A percentile compares a stretch with the other conserved stretches of the same genome.
phyloP scores from a whole-genome alignment of 140 eudicot genomes.

The Oenanthe javanica region DNA sequence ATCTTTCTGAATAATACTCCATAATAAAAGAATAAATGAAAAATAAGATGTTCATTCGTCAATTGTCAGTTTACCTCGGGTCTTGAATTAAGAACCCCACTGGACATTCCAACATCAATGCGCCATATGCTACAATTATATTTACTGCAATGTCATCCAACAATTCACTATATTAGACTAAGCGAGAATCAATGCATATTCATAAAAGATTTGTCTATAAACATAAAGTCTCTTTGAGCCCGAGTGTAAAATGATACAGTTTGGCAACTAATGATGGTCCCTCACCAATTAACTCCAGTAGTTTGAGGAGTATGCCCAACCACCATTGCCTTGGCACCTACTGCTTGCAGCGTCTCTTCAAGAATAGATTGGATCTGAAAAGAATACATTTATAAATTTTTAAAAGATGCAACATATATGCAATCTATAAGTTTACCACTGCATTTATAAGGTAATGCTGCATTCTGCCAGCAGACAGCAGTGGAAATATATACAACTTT shows the following conservation, averaged over 20 bases:
- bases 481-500: neutral
- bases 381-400: neutral
- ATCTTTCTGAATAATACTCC: neutral
- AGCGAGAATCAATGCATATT: neutral
- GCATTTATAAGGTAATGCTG: neutral
- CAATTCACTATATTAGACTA: constrained; percentile 1
- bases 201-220: neutral
- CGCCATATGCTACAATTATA: constrained; percentile 90
- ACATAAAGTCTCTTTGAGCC: neutral
- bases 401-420: neutral
- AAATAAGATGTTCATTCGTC: neutral
- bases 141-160: constrained; percentile 45
- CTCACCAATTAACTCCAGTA: constrained; percentile 85
- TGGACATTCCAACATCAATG: constrained; percentile 97
- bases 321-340: constrained; percentile 80
- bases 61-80: constrained; percentile 63
- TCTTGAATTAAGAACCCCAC: constrained; percentile 91
- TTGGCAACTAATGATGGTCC: constrained; percentile 9
- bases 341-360: constrained; percentile 63
- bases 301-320: constrained; percentile 98
- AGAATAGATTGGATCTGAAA: constrained; percentile 66
- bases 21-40: neutral
- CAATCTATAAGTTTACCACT: neutral
- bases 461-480: neutral
- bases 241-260: neutral